phyloP scores from a whole-genome alignment of 176 grass and related monocot species.

The Zoysia japonica region DNA sequence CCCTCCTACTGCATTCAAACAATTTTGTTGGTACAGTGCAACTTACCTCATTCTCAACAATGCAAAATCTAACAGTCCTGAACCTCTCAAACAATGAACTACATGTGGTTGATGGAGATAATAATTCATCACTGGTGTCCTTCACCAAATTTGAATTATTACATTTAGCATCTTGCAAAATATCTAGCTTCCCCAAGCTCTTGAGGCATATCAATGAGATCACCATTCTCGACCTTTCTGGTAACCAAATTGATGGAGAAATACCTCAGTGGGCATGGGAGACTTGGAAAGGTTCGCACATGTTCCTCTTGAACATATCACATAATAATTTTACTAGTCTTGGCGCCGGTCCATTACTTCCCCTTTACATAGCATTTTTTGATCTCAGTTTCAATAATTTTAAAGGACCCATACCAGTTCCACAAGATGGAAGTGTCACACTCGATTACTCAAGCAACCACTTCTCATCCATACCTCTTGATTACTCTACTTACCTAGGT shows the following conservation, averaged over 20 bases:
- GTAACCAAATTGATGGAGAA: constrained; percentile 35
- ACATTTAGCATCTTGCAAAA: constrained; percentile 44
- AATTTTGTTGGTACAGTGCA: constrained; percentile 40
- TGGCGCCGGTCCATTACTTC: too few relatives aligned
- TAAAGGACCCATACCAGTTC: too few relatives aligned
- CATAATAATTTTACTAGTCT: too few relatives aligned
- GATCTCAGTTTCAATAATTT: too few relatives aligned
- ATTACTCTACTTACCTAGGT: too few relatives aligned
- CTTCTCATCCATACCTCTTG: too few relatives aligned
- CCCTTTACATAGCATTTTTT: too few relatives aligned
- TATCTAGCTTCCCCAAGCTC: constrained; percentile 47
- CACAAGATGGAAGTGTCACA: too few relatives aligned
- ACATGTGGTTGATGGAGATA: constrained; percentile 30
- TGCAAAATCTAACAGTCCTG: constrained; percentile 36
- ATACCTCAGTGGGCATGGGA: constrained; percentile 1
- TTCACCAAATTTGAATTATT: constrained; percentile 25
- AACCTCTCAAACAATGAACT: constrained; percentile 56
- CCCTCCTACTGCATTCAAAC: constrained; percentile 49
- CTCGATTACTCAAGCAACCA: too few relatives aligned
- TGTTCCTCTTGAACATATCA: too few relatives aligned
- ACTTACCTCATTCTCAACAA: constrained; percentile 20
- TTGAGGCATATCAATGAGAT: constrained; percentile 36
- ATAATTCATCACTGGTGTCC: constrained; percentile 3
- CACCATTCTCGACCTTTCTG: constrained; percentile 43
- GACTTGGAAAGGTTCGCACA: too few relatives aligned